Evolutionary conservation across 2,329 filamentous ascomycete genomes (phyloP).

Genomic region (Didymella exigua): DNA sequence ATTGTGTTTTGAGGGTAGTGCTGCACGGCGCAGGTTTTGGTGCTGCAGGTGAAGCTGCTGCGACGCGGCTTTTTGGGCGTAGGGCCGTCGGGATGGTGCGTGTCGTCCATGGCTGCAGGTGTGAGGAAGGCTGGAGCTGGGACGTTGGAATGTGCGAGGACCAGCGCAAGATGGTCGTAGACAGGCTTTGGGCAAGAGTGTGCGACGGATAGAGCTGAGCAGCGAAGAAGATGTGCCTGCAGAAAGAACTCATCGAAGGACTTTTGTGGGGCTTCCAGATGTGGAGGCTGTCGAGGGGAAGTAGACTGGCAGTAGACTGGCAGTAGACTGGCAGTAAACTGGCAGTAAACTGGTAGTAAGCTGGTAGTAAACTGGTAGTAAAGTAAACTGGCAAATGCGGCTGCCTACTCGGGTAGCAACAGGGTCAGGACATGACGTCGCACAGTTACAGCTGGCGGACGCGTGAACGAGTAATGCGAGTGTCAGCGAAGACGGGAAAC

Average conservation of each 20-base stretch:
- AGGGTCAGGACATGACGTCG: slow-evolving; percentile 43
- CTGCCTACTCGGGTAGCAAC: slow-evolving; percentile 32
- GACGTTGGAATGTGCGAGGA: slow-evolving; percentile 3
- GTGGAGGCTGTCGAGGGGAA: not conserved
- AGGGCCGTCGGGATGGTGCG: not conserved
- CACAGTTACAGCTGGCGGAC: slow-evolving; percentile 2
- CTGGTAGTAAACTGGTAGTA: too few species aligned
- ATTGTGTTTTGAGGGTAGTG: not conserved
- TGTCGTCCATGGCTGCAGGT: slow-evolving; percentile 8
- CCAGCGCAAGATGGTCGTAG: slow-evolving; percentile 12
- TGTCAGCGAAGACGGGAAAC: slow-evolving; percentile 1
- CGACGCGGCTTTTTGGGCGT: slow-evolving; percentile 1
- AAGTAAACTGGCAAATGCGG: slow-evolving; percentile 20
- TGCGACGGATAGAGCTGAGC: slow-evolving; percentile 19
- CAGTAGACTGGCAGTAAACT: too few species aligned
- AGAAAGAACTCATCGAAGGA: slow-evolving; percentile 6
- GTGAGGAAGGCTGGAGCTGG: slow-evolving; percentile 2
- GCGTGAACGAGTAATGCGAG: slow-evolving; percentile 17
- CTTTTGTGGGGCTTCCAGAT: not conserved
- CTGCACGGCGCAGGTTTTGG: not conserved
- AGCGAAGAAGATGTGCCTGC: slow-evolving; percentile 6
- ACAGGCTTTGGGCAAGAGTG: slow-evolving; percentile 20
- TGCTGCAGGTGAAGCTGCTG: not conserved
- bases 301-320: not conserved
- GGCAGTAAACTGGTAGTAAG: too few species aligned